A percentile compares a stretch with the other conserved stretches of the same genome.
These are phyloP conservation scores for Amanita thiersii DNA, from an alignment of 768 basidiomycete species.

Conservation along the genomic window DNA sequence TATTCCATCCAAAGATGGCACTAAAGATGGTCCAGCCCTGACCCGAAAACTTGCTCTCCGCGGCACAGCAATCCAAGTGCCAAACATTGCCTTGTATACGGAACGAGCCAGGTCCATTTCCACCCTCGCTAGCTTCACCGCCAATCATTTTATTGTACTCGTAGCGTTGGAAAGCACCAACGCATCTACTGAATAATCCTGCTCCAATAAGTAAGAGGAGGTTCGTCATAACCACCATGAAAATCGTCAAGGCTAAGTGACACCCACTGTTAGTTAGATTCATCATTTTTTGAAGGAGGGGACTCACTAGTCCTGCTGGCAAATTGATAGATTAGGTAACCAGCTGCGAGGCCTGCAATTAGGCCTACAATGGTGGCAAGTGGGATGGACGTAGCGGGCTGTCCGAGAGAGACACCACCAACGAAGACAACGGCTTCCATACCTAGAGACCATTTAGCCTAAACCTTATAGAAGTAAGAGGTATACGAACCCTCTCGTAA, in stretches of 20 bases:
- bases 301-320: slow-evolving; percentile 62
- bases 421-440: slow-evolving; percentile 93
- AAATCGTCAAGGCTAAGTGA: slow-evolving; percentile 62
- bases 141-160: slow-evolving; percentile 66
- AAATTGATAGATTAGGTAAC: slow-evolving; percentile 73
- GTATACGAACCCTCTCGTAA: slow-evolving; percentile 76
- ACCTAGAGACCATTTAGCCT: slow-evolving; percentile 25
- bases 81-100: slow-evolving; percentile 78
- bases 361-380: slow-evolving; percentile 86
- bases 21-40: slow-evolving; percentile 78
- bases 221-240: slow-evolving; percentile 90
- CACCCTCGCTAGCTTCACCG: slow-evolving; percentile 58
- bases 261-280: background rate
- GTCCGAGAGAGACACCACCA: slow-evolving; percentile 83
- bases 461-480: too few relatives aligned
- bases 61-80: slow-evolving; percentile 79
- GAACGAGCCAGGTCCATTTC: slow-evolving; percentile 81
- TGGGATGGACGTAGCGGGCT: slow-evolving; percentile 79
- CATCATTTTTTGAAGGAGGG: background rate
- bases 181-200: slow-evolving; percentile 79
- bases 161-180: slow-evolving; percentile 66
- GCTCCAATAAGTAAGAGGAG: slow-evolving; percentile 90
- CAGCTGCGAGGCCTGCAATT: slow-evolving; percentile 65
- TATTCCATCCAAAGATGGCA: slow-evolving; percentile 84
- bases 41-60: slow-evolving; percentile 40